Base-by-base conservation (phyloP, 2,329 filamentous ascomycete genomes). In the Cladobotryum protrusum region DNA sequence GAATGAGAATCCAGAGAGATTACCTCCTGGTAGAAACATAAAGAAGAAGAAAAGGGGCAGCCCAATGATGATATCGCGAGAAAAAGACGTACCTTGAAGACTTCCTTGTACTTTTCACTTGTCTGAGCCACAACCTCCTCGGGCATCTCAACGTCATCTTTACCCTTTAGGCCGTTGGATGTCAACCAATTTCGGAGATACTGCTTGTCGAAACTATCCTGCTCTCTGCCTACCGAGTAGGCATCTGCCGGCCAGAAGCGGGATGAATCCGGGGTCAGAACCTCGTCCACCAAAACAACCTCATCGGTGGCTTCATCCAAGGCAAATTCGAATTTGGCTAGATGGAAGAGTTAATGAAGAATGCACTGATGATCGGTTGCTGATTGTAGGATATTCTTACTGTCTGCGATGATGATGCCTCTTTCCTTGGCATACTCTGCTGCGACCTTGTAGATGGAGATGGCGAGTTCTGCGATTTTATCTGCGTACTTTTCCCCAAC, bases 191-290 rank as follows among this genome's bases (percentile, higher is more conserved):
- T 85, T 34, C 91, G 76, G 57, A 96, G 67, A 61, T 78, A 85
- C 71, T 91, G 86, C 76, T 96, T 96, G 66, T 96, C 91, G 58
- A 92, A 93, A 69, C 87, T 93, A 48, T 85, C 78, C 72, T 95
- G 89, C 50, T 86, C 78, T 54, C 76, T 76, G 2, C 91, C 90
- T 15, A 87, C 69, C 63, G 83, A 77, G 46, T 63, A 64, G 64
- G 76, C 76, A 40, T 82, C 82, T 55, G 78, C 81, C 1, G 84
- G 83, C 91, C 92, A 97, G 76, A 96, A 96, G 14, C 91, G 81
- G 45, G 86, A 92, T 48, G 81, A 86, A 65, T 89, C 86, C 2
- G 90, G 90, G 9, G 89, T 95, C 53, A 95, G 72, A 18, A 95
- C 88, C 72, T 95, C 89, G 63, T 95, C 89, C 4, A 90, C 82